phyloP scores from a whole-genome alignment of 495 filamentous ascomycete species.

The Annulohypoxylon maeteangense region DNA sequence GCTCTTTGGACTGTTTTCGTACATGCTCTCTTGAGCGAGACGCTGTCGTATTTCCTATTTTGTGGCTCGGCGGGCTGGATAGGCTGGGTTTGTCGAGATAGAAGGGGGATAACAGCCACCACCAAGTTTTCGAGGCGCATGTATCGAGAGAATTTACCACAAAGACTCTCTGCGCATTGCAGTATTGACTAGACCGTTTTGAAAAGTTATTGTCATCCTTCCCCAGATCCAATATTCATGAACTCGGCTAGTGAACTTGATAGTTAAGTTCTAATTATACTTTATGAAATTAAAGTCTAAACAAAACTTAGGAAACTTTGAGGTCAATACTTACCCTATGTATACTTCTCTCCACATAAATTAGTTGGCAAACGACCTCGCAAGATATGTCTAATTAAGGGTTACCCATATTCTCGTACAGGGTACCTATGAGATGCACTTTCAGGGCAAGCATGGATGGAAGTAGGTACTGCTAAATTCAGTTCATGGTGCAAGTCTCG shows the following conservation, averaged over 20 bases:
- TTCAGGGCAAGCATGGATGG: background rate
- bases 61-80: background rate
- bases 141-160: background rate
- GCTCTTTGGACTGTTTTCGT: background rate
- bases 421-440: background rate
- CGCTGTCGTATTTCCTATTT: slow-evolving; percentile 9
- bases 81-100: background rate
- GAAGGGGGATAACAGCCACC: background rate
- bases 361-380: no score
- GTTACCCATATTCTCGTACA: no score
- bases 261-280: no score
- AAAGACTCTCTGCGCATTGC: background rate
- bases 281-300: no score
- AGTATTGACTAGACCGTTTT: background rate
- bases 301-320: no score
- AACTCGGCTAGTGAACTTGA: no score
- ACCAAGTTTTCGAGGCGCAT: background rate
- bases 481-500: background rate
- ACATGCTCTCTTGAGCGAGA: background rate
- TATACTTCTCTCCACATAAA: no score
- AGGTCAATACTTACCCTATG: no score
- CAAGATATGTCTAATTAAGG: no score
- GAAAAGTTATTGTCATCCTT: background rate
- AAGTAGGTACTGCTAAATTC: background rate
- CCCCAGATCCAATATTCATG: background rate